phyloP scores from a whole-genome alignment of 768 basidiomycete genomes.

The Suillus alpinus region DNA sequence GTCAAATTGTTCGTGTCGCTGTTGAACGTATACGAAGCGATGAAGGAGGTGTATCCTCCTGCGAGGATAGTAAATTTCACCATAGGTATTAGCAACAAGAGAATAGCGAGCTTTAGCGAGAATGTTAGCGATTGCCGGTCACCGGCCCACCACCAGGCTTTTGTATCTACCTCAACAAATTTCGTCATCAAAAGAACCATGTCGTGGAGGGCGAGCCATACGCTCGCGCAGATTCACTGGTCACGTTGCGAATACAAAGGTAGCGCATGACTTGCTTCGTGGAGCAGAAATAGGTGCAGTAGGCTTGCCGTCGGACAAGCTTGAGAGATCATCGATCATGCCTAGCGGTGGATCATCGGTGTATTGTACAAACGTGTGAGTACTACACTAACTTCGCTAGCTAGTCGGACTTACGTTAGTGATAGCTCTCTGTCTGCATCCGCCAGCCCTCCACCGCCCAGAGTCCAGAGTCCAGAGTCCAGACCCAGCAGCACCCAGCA shows the following conservation, averaged over 20 bases:
- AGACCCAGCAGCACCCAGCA: too few relatives aligned
- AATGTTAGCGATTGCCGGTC: not conserved
- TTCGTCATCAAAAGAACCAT: not conserved
- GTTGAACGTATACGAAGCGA: constrained; percentile 64
- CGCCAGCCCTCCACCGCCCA: too few relatives aligned
- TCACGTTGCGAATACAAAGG: not conserved
- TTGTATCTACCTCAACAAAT: not conserved
- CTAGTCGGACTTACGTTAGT: too few relatives aligned
- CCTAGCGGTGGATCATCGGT: too few relatives aligned
- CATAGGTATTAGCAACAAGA: constrained; percentile 35
- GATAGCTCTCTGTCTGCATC: too few relatives aligned
- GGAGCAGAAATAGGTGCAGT: not conserved
- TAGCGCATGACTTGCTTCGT: constrained; percentile 3
- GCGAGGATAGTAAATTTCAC: constrained; percentile 68
- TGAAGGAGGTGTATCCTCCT: constrained; percentile 59
- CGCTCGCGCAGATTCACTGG: not conserved
- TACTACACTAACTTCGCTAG: too few relatives aligned
- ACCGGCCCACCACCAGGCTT: not conserved
- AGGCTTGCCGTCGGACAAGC: not conserved
- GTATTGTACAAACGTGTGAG: too few relatives aligned
- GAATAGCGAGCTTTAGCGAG: not conserved
- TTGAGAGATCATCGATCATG: not conserved
- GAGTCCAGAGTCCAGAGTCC: too few relatives aligned
- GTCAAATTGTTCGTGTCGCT: constrained; percentile 45
- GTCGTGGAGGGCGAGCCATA: not conserved